These are phyloP conservation scores for Spergularia marina DNA, from an alignment of 148 eudicot species.

Conservation along the genomic window DNA sequence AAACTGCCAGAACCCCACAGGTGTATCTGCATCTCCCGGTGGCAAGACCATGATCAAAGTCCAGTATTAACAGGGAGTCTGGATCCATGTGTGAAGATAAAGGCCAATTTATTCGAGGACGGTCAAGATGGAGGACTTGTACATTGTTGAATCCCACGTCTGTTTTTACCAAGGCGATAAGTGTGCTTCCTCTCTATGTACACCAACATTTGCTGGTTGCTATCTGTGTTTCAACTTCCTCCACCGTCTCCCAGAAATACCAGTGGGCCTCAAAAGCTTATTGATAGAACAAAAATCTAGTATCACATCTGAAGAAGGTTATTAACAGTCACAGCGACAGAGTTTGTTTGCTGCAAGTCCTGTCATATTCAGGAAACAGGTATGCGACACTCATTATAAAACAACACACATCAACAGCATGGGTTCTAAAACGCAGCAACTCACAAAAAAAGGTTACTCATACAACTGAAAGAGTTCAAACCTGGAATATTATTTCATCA, in stretches of 20 bases:
- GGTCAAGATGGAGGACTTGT: constrained; percentile 1
- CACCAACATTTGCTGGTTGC: constrained; percentile 10
- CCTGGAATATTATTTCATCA: constrained; percentile 93
- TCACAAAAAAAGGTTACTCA: not conserved
- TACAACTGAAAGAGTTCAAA: constrained; percentile 19
- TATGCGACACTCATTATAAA: not conserved
- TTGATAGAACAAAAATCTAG: constrained; percentile 10
- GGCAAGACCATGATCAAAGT: constrained; percentile 19
- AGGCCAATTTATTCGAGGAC: not conserved
- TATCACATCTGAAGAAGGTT: constrained; percentile 94
- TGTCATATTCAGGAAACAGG: constrained; percentile 32
- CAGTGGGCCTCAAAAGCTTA: constrained; percentile 15
- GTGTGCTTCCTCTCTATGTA: constrained; percentile 26
- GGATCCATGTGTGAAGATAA: not conserved
- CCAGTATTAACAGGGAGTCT: constrained; percentile 3
- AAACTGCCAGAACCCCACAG: constrained; percentile 18
- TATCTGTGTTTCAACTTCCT: not conserved
- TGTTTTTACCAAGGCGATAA: constrained; percentile 15
- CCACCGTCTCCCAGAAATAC: not conserved
- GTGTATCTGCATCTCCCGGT: constrained; percentile 3
- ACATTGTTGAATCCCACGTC: not conserved
- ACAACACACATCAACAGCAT: not conserved
- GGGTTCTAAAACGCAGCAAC: not conserved
- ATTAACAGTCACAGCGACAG: constrained; percentile 85
- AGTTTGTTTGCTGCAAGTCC: constrained; percentile 92